Base-by-base conservation (phyloP, 345 rosid genomes). In the Noccaea bulbosa region DNA sequence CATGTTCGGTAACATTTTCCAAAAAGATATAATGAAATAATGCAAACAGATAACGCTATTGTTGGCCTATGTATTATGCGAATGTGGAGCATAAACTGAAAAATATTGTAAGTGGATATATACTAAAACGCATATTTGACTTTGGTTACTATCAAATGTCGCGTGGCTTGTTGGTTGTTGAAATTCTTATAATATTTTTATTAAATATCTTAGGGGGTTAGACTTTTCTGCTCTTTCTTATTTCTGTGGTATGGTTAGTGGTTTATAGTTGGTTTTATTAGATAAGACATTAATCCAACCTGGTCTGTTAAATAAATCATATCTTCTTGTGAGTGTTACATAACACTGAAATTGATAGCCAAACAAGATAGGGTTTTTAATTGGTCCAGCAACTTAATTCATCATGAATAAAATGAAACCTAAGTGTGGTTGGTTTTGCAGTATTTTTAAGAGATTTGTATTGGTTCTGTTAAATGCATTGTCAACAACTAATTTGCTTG, bases 81-180 rank as follows among this genome's bases (percentile, higher is more conserved):
- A 43, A 43, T 57, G 61, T 61, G 75, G 75, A 62, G 54, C 75
- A 62, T 44, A 58, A 12, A 39, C 54, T 9, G 32, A 22, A 24
- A 14, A 20, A 12, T 46, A 47, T 11, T 24, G 7, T 14, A 6
- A 75, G 74, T 75, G 78, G 78, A 54, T 37, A 53, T 38, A 22
- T 61, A 62, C 24, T 46, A 67, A 67, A 67, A n/a, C 56, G 64
- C 78, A 61, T 62, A 68, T 68, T 62, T 75, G 78, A 75, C 74
- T 75, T 75, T 62, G 30, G 43, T 62, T 62, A 75, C 57, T 30
- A 43, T 75, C 65, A 75, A 17, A 40, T 45, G 74, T 62, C 54
- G 30, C 59, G 52, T 68, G 74, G 43, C 46, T 75, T 61, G 73
- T 75, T 75, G 70, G 78, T 68, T 75, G 70, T 68, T 69, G 74